A percentile compares a stretch with the other conserved stretches of the same genome.
Evolutionary conservation across 192 early-diverging fungal species (phyloP).

Genomic region (Pilobolus umbonatus): DNA sequence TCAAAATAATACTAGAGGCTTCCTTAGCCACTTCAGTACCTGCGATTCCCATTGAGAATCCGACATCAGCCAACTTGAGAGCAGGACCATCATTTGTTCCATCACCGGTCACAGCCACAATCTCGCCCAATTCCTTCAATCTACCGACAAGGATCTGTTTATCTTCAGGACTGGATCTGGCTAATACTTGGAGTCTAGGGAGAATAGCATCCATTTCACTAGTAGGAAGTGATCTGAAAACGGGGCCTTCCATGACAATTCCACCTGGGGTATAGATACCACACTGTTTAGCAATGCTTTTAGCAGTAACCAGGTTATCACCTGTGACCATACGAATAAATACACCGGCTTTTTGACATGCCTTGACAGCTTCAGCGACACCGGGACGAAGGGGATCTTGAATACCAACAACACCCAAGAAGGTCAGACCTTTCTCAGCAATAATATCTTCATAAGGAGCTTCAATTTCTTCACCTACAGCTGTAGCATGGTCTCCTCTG

Average conservation of each 20-base stretch:
- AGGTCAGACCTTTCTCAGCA: slow-evolving; percentile 53
- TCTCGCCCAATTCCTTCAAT: slow-evolving; percentile 85
- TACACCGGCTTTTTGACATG: slow-evolving; percentile 88
- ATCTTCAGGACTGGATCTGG: slow-evolving; percentile 90
- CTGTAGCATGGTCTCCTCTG: background rate
- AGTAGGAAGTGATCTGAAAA: slow-evolving; percentile 77
- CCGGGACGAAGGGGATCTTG: slow-evolving; percentile 95
- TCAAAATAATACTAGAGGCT: slow-evolving; percentile 93
- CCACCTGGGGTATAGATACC: slow-evolving; percentile 88
- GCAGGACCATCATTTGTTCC: slow-evolving; percentile 99
- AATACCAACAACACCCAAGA: slow-evolving; percentile 92
- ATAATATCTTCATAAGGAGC: slow-evolving; percentile 48
- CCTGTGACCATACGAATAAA: slow-evolving; percentile 99
- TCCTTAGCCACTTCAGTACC: slow-evolving; percentile 99
- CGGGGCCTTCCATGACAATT: slow-evolving; percentile 91
- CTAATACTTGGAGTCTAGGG: slow-evolving; percentile 91
- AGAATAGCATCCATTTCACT: slow-evolving; percentile 91
- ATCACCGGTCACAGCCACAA: slow-evolving; percentile 98
- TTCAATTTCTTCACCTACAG: slow-evolving; percentile 44
- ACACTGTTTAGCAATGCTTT: slow-evolving; percentile 90
- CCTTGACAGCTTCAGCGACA: slow-evolving; percentile 86
- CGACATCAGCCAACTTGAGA: slow-evolving; percentile 91
- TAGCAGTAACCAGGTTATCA: slow-evolving; percentile 91
- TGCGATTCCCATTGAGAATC: slow-evolving; percentile 99
- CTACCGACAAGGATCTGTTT: slow-evolving; percentile 92